Conservation (phyloP, 83 land plant species). For the Diphasiastrum complanatum region DNA sequence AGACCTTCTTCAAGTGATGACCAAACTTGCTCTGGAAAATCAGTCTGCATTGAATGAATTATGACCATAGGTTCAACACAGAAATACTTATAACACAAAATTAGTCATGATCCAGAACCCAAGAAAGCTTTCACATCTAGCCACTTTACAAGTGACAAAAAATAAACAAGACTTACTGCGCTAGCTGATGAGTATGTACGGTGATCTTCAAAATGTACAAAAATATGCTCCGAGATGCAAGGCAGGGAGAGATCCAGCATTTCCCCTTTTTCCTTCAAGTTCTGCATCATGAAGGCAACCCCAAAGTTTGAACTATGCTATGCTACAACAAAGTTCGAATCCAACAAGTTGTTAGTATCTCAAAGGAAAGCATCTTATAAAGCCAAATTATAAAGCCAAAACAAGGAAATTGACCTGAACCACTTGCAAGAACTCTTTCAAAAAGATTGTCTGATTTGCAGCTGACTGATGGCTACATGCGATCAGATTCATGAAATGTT, state of each 20-base stretch:
- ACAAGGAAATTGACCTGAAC: constrained; percentile 48
- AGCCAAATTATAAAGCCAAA: constrained; percentile 12
- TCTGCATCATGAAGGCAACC: constrained; percentile 19
- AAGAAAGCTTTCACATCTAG: constrained; percentile 23
- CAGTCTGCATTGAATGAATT: constrained; percentile 18
- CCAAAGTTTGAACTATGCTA: constrained; percentile 11
- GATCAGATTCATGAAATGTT: constrained; percentile 65
- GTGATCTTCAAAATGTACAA: constrained; percentile 78
- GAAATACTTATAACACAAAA: not conserved
- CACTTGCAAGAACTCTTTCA: constrained; percentile 59
- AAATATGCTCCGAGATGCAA: constrained; percentile 43
- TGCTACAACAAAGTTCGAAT: constrained; percentile 14
- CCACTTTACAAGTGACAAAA: constrained; percentile 25
- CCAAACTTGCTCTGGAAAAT: constrained; percentile 68
- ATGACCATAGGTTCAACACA: not conserved
- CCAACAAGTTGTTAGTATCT: not conserved
- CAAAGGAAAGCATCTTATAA: constrained; percentile 1
- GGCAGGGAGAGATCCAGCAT: constrained; percentile 59
- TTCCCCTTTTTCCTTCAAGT: constrained; percentile 42
- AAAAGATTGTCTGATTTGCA: constrained; percentile 58
- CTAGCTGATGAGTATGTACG: constrained; percentile 74
- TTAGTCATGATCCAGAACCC: not conserved
- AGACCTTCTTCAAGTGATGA: constrained; percentile 75
- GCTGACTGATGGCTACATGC: constrained; percentile 85
- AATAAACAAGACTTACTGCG: constrained; percentile 33